A percentile compares a stretch with the other conserved stretches of the same genome.
Conservation (phyloP, 2,329 filamentous ascomycete genomes). For the Ilyonectria destructans region DNA sequence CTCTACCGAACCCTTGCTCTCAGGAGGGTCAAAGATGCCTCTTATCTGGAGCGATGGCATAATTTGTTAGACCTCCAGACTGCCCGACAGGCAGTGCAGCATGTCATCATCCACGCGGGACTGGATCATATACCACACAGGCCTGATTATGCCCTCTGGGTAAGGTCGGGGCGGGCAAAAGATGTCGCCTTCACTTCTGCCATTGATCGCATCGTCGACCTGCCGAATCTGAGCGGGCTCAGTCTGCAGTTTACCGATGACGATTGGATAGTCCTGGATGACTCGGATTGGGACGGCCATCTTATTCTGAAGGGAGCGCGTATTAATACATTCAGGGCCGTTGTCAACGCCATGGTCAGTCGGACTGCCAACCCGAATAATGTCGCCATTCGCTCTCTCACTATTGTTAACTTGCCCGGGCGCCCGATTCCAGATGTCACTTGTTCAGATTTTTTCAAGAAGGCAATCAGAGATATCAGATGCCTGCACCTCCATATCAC, state of each 20-base stretch:
- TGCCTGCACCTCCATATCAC: slow-evolving; percentile 35
- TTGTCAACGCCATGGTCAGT: slow-evolving; percentile 9
- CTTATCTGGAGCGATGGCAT: neutral
- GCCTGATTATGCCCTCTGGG: neutral
- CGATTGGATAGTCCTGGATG: neutral
- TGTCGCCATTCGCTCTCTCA: slow-evolving; percentile 1
- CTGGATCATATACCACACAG: neutral
- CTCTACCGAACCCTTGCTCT: slow-evolving; percentile 1
- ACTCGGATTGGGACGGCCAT: neutral
- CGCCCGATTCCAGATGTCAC: slow-evolving; percentile 32
- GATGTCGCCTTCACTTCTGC: neutral
- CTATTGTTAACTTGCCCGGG: slow-evolving; percentile 38
- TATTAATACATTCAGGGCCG: neutral
- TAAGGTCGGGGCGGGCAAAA: neutral
- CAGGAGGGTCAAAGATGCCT: neutral
- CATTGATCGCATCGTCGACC: neutral
- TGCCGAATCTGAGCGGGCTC: neutral
- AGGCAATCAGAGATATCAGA: slow-evolving; percentile 32
- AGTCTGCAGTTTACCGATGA: neutral
- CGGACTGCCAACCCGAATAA: neutral
- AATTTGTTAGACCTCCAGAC: neutral
- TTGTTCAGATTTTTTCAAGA: slow-evolving; percentile 18
- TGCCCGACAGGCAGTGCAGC: neutral
- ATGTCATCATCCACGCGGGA: neutral
- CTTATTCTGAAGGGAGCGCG: neutral